Evolutionary conservation across 495 filamentous ascomycete species (phyloP), one percentile per base, ranked within the genome.

Genomic region (Penicillium alfredii): DNA sequence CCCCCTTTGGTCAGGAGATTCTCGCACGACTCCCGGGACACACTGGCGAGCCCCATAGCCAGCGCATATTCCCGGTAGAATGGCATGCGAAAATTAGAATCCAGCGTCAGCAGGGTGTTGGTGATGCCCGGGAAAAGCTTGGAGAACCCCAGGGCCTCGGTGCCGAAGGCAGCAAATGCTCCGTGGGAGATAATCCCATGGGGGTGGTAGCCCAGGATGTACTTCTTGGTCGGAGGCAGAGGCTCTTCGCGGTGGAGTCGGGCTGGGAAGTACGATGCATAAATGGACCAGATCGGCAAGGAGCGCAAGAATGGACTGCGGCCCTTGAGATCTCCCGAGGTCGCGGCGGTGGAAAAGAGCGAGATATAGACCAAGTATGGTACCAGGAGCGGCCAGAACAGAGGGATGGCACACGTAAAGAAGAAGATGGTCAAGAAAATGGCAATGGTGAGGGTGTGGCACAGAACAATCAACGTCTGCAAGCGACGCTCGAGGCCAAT

Each of bases 121-220:
- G 78, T 94, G 47, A 98, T 95, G n/a, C 88, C 90, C 0, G 93
- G 93, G 47, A 96, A 98, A 16, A 96, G 77, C 35, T 82, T 74
- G 2, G 77, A 77, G 60, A 97, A 98, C 2, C 92, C 88, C 4
- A 93, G 70, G 0, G 86, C 85, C 47, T 97, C 92, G 4, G 93
- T 97, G 18, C 72, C 85, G 46, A 98, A 96, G 10, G 89, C 82
- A 3, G 84, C 86, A 61, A 92, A 96, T 1, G 93, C 92, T 23
- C 92, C 92, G 52, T 95, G 86, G 9, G 83, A 88, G 50, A 98
- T 94, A 60, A 98, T 96, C 25, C 92, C 92, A 57, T 97, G 90
- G 0, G 90, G 90, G 53, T 96, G 92, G 58, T 97, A 96, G 26
- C 93, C 92, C 55, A 98, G 94, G 47, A 98, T 90, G 64, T 97